Percentiles rank a stretch among this genome's conserved stretches.
phyloP scores from a whole-genome alignment of 345 rosid genomes.

The Moricandia moricandioides region DNA sequence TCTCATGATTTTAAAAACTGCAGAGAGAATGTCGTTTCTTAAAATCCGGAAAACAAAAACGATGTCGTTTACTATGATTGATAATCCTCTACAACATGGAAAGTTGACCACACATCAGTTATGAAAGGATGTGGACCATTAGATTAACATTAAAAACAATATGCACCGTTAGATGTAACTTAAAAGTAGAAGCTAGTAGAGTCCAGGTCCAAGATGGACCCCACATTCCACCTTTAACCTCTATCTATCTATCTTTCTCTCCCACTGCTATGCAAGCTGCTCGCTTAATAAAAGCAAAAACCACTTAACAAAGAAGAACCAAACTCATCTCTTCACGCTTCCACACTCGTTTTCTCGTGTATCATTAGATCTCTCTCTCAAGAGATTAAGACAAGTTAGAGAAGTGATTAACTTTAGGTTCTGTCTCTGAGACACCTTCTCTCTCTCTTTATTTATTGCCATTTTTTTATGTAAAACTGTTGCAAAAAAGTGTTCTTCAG shows the following conservation, averaged over 20 bases:
- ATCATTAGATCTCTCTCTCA: conserved; percentile 6
- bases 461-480: conserved; percentile 33
- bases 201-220: conserved; percentile 32
- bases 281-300: conserved; percentile 5
- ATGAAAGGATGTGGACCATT: conserved; percentile 25
- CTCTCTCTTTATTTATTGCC: background rate
- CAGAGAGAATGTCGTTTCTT: conserved; percentile 26
- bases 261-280: background rate
- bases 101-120: conserved; percentile 6
- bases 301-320: conserved; percentile 40
- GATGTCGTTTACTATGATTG: background rate
- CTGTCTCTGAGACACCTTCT: conserved; percentile 18
- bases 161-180: conserved; percentile 18
- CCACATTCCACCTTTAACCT: conserved; percentile 21
- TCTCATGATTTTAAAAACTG: background rate
- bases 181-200: background rate
- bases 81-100: background rate
- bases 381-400: background rate
- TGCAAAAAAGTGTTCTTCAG: conserved; percentile 9
- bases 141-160: background rate
- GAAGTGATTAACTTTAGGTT: conserved; percentile 2
- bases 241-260: conserved; percentile 9
- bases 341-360: background rate
- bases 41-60: background rate
- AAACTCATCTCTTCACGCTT: conserved; percentile 16